Evolutionary conservation across 1,284 basidiomycete genomes (phyloP).

Genomic region (Thelephora terrestris): DNA sequence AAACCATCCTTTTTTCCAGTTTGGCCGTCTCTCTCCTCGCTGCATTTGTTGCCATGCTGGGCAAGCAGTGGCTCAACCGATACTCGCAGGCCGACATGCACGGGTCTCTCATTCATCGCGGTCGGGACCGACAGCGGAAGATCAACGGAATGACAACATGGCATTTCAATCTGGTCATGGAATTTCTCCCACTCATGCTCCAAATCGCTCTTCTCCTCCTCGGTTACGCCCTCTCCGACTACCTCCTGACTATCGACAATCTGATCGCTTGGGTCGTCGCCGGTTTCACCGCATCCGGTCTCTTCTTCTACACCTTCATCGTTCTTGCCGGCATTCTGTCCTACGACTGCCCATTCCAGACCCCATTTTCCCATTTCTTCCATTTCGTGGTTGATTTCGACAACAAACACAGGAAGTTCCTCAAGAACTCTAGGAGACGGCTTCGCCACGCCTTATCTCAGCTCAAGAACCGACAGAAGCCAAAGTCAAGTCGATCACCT

Average conservation of each 20-base stretch:
- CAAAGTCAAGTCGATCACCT: neutral
- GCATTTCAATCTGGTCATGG: slow-evolving; percentile 2
- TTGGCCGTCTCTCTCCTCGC: neutral
- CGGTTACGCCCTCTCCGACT: neutral
- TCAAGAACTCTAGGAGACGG: neutral
- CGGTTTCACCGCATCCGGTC: neutral
- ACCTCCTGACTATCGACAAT: neutral
- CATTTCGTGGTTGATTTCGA: neutral
- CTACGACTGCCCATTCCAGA: slow-evolving; percentile 4
- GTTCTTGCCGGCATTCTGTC: neutral
- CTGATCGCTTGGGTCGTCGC: neutral
- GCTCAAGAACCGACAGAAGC: neutral
- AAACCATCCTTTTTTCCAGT: no score
- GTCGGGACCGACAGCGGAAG: no score
- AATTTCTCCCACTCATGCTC: neutral
- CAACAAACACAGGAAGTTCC: neutral
- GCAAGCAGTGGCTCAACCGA: slow-evolving; percentile 3
- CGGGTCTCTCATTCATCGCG: no score
- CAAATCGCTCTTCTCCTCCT: slow-evolving; percentile 1
- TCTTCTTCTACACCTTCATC: neutral
- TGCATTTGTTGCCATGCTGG: slow-evolving; percentile 2
- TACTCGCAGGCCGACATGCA: no score
- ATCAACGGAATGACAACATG: neutral
- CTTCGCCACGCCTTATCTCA: neutral
- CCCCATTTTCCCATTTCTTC: no score